phyloP scores from a whole-genome alignment of 129 eudicot species.

The Helichrysum umbraculigerum region DNA sequence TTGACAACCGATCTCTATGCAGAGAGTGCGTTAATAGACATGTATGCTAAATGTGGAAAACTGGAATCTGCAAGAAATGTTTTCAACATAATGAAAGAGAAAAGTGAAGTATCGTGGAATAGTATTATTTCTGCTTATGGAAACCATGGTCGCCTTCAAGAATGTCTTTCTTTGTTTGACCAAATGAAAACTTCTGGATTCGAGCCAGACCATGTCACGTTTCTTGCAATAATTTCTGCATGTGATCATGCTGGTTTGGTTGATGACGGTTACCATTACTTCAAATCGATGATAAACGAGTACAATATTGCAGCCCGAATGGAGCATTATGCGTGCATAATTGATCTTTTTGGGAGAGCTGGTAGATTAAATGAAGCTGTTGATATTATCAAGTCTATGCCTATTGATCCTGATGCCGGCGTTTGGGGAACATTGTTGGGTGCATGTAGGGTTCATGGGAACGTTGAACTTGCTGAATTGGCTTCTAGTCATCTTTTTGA shows the following conservation, averaged over 20 bases:
- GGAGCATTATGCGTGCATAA: slow-evolving; percentile 82
- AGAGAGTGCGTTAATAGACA: slow-evolving; percentile 65
- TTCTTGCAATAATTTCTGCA: slow-evolving; percentile 78
- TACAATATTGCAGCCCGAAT: slow-evolving; percentile 46
- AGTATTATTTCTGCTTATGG: slow-evolving; percentile 82
- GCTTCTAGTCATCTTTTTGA: slow-evolving; percentile 60
- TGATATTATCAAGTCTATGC: slow-evolving; percentile 55
- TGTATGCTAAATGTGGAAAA: slow-evolving; percentile 76
- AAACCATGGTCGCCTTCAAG: slow-evolving; percentile 56
- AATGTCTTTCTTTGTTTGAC: slow-evolving; percentile 47
- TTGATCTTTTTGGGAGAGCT: slow-evolving; percentile 77
- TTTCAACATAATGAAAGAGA: slow-evolving; percentile 53
- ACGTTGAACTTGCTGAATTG: slow-evolving; percentile 75
- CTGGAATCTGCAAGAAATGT: slow-evolving; percentile 50
- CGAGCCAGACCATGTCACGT: slow-evolving; percentile 68
- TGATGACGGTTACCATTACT: slow-evolving; percentile 61
- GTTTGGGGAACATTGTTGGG: slow-evolving; percentile 91
- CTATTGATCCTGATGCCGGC: slow-evolving; percentile 71
- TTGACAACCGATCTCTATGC: slow-evolving; percentile 55
- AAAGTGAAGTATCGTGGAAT: slow-evolving; percentile 88
- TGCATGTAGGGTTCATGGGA: slow-evolving; percentile 70
- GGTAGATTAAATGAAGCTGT: slow-evolving; percentile 60
- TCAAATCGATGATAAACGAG: slow-evolving; percentile 56
- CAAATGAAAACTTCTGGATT: slow-evolving; percentile 56
- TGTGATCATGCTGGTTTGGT: slow-evolving; percentile 80